These are phyloP conservation scores for Platanus orientalis DNA, from an alignment of 164 flowering plant species.

Conservation along the genomic window DNA sequence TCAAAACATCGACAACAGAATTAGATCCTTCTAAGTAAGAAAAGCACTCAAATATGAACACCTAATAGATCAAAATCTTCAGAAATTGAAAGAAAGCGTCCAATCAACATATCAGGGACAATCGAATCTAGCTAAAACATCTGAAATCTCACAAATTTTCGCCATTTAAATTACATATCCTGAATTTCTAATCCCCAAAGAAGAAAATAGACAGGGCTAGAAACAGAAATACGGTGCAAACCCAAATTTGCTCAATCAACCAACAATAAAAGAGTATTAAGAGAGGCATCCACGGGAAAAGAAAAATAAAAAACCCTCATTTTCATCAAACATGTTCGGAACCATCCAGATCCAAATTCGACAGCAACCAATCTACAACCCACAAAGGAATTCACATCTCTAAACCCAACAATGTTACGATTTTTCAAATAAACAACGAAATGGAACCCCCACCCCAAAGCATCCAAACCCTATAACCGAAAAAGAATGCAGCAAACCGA, in stretches of 20 bases:
- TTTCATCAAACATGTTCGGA: background rate
- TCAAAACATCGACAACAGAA: background rate
- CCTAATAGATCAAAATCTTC: background rate
- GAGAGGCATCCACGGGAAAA: no score
- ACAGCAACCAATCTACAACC: background rate
- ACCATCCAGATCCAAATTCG: background rate
- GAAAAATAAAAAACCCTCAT: background rate
- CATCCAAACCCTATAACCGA: slow-evolving; percentile 3
- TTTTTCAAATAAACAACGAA: background rate
- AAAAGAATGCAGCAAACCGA: background rate
- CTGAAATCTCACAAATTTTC: no score
- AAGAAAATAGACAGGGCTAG: no score
- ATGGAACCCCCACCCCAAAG: background rate
- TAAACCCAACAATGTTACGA: background rate
- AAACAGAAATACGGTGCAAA: no score
- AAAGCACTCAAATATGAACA: no score
- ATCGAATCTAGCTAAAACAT: no score
- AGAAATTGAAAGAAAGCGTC: background rate
- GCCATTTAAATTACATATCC: no score
- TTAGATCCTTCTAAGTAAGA: background rate
- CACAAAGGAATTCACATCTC: background rate
- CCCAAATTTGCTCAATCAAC: background rate
- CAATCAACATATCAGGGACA: no score
- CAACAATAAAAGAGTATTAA: background rate
- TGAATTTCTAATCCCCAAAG: no score